Conservation (phyloP, 1,139 yeast genomes). For the Debaryomyces robertsiae region DNA sequence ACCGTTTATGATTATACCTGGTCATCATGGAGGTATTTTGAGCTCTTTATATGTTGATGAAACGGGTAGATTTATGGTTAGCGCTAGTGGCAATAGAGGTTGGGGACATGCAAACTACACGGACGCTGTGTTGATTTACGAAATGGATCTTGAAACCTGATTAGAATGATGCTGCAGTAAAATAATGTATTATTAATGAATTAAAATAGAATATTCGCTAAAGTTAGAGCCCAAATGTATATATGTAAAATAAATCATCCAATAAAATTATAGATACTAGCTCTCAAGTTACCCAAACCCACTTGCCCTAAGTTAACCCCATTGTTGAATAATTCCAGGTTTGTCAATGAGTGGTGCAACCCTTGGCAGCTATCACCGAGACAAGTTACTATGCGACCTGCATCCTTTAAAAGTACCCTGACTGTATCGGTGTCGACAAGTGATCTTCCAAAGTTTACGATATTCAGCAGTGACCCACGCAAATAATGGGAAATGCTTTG, state of each 20-base stretch:
- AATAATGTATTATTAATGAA: conserved; percentile 8
- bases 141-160: conserved; percentile 49
- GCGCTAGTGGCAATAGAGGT: conserved; percentile 94
- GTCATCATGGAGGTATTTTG: conserved; percentile 60
- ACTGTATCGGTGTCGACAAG: conserved; percentile 14
- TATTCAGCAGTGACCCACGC: conserved; percentile 9
- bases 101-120: conserved; percentile 83
- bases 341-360: conserved; percentile 17
- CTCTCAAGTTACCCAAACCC: conserved; percentile 37
- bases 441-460: conserved; percentile 11
- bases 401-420: conserved; percentile 10
- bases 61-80: conserved; percentile 81
- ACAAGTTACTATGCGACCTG: conserved; percentile 16
- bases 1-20: conserved; percentile 64
- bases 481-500: conserved; percentile 14
- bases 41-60: conserved; percentile 74
- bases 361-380: conserved; percentile 18
- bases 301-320: conserved; percentile 30
- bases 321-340: conserved; percentile 20
- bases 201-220: background rate
- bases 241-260: conserved; percentile 8
- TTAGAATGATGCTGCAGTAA: conserved; percentile 8
- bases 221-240: conserved; percentile 2
- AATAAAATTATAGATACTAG: conserved; percentile 25
- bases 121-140: conserved; percentile 80